Base-by-base conservation (phyloP, 306 rosid species). In the Abrus precatorius region DNA sequence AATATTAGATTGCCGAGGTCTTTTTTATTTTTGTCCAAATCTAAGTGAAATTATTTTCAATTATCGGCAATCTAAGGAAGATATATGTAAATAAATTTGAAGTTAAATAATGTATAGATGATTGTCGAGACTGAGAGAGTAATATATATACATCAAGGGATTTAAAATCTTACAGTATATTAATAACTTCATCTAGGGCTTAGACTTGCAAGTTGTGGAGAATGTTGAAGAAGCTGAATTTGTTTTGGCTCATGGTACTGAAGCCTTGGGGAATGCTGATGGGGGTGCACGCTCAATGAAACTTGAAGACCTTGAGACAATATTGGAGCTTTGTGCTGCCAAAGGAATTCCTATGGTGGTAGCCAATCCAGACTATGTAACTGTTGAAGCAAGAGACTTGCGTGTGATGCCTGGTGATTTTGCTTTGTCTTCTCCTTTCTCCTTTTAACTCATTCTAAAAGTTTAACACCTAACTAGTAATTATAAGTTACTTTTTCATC, bases 301-400 rank as follows among this genome's bases (percentile, higher is more conserved):
- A 43, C 92, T 95, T 54, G 92, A 90, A 89, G 98, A 87, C 75
- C 89, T 95, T 66, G 94, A 93, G 82, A 82, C 47, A 63, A 86
- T 91, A 75, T 88, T 93, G 86, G 96, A 93, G 87, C 90, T 38
- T 43, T 91, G 99, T 64, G 98, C 89, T 63, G 89, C 93, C 57
- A 93, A 90, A 85, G 84, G 49, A 71, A 93, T 95, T 69, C 98
- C 99, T 12, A 93, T 95, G 99, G 99, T 95, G 80, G 99, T 95
- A 30, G 99, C 99, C 53, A 95, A 95, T 89, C 98, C 99, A 9
- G 99, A 95, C 89, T 95, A 76, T 76, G 97, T 93, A 81, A 95
- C 98, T 65, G 98, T 95, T 40, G 99, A 93, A 89, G 97, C 94
- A 54, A 89, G 93, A 81, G 88, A 88, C 38, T 87, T 93, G 87